Base-by-base conservation (phyloP, 2,329 filamentous ascomycete genomes). In the Paraphoma sp. region DNA sequence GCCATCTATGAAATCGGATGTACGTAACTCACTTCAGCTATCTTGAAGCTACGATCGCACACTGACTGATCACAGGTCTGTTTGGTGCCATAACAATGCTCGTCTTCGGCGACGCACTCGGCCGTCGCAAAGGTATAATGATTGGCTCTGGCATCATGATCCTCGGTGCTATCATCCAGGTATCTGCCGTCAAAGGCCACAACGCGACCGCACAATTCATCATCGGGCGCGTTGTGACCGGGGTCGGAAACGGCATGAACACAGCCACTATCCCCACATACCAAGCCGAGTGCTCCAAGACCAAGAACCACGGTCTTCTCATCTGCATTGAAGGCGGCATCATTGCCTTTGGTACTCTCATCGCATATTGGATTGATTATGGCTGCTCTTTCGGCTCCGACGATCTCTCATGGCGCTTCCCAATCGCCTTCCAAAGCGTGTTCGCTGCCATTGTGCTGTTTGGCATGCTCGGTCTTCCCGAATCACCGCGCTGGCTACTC, bases 401-500 rank as follows among this genome's bases (percentile, higher is more conserved):
- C 17, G 58, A 73, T 30, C 62, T 76, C 28, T 67, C 68, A 2
- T 84, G 82, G 82, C 78, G 82, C 16, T 83, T 84, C 70, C 82
- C 82, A 3, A 82, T 84, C 40, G 81, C 81, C 7, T 84, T 84
- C 73, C 82, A 84, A 68, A 74, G 81, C 36, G 59, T 83, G 45
- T 84, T 83, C 59, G 82, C 78, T 41, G 31, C 83, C 16, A 67
- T 84, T 78, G 57, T 83, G 79, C 64, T 84, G 76, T 46, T 78
- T 6, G 86, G 86, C 62, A 86, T 90, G 69, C 87, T 85, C 53
- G 71, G 76, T 49, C 66, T 89, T 5, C 88, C 88, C 2, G 88
- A 91, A 72, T 87, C 84, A 0, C 88, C 88, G 0, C 83, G 88
- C 47, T 91, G 83, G 78, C 83, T 90, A 11, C 79, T 89, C 62